Evolutionary conservation across 148 eudicot species (phyloP), one percentile per base, ranked within the genome.

Genomic region (Vaccinium darrowii): DNA sequence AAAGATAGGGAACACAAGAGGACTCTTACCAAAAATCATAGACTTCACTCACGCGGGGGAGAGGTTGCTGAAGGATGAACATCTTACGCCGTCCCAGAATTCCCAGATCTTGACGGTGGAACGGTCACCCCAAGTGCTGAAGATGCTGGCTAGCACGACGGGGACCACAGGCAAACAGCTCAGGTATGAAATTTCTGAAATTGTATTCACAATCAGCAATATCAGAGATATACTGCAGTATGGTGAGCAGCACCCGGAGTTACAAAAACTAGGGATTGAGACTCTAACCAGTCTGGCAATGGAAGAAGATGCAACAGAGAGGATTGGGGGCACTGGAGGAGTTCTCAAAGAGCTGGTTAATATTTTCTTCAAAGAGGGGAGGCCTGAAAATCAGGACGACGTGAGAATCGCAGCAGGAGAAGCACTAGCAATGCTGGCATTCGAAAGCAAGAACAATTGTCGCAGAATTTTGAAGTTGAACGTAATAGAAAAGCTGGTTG

Each of bases 291-390:
- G 88, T 82, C 84, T 97, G 86, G 99, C 95, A 6, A 56, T 97
- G 80, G 99, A 95, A 83, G 11, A 4, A 82, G 43, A 87, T 80
- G n/a, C 85, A 86, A 43, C 72, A 87, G 2, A 85, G 87, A 91
- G 89, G 84, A 94, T 97, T 47, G 98, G 96, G 36, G 90, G 87
- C 19, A 95, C 99, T 1, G 99, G 99, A 14, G 99, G 99, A 56
- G 86, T 95, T 39, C 76, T 97, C 3, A 94, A 84, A 81, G 98
- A 91, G 62, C 72, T 97, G 86, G 81, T 95, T 81, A 90, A 85
- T 33, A 91, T 97, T 39, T 94, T 94, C 90, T 92, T 95, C 65
- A 88, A 84, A 50, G 75, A 87, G 23, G 89, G 56, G 19, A 87
- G 84, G 21, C 79, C 88, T 1, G 85, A 79, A 54, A 81, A 86